These are phyloP conservation scores for Hemileia vastatrix DNA, from an alignment of 1,284 basidiomycete genomes.

Conservation along the genomic window DNA sequence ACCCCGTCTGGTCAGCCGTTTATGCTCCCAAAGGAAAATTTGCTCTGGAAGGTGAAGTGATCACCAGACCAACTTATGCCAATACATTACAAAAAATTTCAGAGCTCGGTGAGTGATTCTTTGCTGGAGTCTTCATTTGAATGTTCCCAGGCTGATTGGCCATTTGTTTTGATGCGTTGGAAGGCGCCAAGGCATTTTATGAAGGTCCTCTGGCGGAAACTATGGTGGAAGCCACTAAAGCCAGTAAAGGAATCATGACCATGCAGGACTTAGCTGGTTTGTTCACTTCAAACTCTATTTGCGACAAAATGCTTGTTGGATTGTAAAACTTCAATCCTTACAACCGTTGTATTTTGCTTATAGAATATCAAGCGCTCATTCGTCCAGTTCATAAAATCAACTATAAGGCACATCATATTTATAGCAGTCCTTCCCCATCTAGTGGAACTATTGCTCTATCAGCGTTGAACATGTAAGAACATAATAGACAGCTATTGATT, in stretches of 20 bases:
- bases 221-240: conserved; percentile 30
- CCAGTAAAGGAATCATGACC: conserved; percentile 35
- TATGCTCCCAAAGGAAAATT: conserved; percentile 38
- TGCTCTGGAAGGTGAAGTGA: conserved; percentile 33
- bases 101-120: too few relatives aligned
- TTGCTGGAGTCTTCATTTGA: too few relatives aligned
- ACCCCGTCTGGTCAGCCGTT: conserved; percentile 37
- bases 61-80: conserved; percentile 30
- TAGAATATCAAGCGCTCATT: too few relatives aligned
- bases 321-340: too few relatives aligned
- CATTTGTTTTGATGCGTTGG: too few relatives aligned
- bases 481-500: too few relatives aligned
- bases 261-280: conserved; percentile 30
- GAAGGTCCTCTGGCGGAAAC: conserved; percentile 32
- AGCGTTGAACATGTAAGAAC: conserved; percentile 41
- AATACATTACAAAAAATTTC: conserved; percentile 30
- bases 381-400: conserved; percentile 32
- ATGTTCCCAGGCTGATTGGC: too few relatives aligned
- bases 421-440: conserved; percentile 38
- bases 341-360: too few relatives aligned
- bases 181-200: conserved; percentile 36
- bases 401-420: conserved; percentile 31
- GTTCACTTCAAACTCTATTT: too few relatives aligned
- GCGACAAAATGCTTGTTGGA: conserved; percentile 18
- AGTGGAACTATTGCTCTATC: conserved; percentile 41